Conservation (phyloP, 164 flowering plant genomes). For the Magnolia changhungtana region DNA sequence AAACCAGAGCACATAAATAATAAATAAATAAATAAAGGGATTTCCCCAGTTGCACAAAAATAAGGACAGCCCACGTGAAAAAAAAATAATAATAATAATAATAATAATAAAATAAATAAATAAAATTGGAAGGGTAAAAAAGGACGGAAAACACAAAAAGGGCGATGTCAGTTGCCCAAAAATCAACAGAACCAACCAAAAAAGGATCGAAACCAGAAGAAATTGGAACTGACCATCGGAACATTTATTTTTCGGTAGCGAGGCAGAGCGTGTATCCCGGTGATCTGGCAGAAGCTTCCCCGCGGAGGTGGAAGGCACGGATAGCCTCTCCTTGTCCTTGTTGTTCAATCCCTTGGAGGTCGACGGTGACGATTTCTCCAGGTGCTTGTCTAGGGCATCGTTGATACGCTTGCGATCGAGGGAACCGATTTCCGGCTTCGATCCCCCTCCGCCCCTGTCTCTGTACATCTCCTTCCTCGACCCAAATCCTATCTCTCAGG, state of each 20-base stretch:
- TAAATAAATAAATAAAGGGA: neutral
- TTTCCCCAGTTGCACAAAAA: neutral
- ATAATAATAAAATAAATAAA: too few species aligned
- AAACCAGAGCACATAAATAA: neutral
- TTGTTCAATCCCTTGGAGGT: conserved; percentile 47
- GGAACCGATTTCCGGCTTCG: conserved; percentile 19
- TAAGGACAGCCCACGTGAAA: neutral
- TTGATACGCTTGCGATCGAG: conserved; percentile 72
- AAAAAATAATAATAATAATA: too few species aligned
- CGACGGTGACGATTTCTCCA: conserved; percentile 76
- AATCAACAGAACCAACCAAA: neutral
- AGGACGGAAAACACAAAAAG: neutral
- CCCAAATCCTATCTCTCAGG: neutral
- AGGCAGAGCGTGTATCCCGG: conserved; percentile 36
- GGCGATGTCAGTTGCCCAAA: neutral
- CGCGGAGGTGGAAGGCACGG: conserved; percentile 30
- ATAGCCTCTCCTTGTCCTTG: conserved; percentile 37
- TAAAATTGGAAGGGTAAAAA: neutral
- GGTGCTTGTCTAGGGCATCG: conserved; percentile 65
- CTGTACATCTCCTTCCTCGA: conserved; percentile 36
- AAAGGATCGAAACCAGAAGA: neutral
- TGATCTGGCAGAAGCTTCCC: conserved; percentile 36
- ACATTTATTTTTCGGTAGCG: conserved; percentile 39
- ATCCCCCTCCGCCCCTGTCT: conserved; percentile 41
- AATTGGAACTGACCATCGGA: conserved; percentile 40